Evolutionary conservation across 768 basidiomycete genomes (phyloP).

Genomic region (Scleroderma citrinum): DNA sequence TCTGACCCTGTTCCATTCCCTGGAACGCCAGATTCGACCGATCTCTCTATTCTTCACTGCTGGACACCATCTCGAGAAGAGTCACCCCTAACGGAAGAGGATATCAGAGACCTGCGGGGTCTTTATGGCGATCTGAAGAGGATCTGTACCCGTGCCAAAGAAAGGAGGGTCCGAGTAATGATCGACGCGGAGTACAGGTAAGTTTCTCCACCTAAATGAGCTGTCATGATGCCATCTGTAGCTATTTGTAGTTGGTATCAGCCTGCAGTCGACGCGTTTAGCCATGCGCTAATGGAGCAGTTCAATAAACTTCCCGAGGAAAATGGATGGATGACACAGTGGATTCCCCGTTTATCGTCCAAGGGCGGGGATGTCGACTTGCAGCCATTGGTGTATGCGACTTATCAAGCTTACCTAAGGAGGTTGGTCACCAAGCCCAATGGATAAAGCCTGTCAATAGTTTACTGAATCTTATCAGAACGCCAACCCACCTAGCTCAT

Average conservation of each 20-base stretch:
- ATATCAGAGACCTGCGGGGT: constrained; percentile 54
- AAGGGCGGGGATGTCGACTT: constrained; percentile 16
- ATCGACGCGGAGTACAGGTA: constrained; percentile 85
- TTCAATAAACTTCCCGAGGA: constrained; percentile 52
- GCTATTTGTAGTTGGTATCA: constrained; percentile 45
- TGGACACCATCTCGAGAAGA: constrained; percentile 4
- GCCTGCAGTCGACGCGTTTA: constrained; percentile 80
- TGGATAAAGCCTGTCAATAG: neutral
- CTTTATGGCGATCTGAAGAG: constrained; percentile 55
- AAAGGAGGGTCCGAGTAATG: constrained; percentile 61
- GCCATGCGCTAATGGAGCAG: constrained; percentile 64
- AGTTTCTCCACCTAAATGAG: neutral
- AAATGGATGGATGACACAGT: constrained; percentile 2
- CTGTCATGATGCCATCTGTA: neutral
- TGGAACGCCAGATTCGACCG: constrained; percentile 54
- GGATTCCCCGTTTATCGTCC: neutral
- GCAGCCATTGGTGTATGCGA: constrained; percentile 75
- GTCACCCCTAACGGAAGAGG: constrained; percentile 41
- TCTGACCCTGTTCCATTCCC: constrained; percentile 52
- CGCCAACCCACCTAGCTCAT: constrained; percentile 59
- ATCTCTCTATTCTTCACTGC: constrained; percentile 46
- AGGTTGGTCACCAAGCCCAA: constrained; percentile 36
- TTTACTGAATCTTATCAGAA: constrained; percentile 35
- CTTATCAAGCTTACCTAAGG: constrained; percentile 85
- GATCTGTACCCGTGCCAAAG: constrained; percentile 61